Percentiles rank a stretch among this genome's conserved stretches.
These are phyloP conservation scores for Sugiyamaella smithiae DNA, from an alignment of 805 yeast species.

Conservation along the genomic window DNA sequence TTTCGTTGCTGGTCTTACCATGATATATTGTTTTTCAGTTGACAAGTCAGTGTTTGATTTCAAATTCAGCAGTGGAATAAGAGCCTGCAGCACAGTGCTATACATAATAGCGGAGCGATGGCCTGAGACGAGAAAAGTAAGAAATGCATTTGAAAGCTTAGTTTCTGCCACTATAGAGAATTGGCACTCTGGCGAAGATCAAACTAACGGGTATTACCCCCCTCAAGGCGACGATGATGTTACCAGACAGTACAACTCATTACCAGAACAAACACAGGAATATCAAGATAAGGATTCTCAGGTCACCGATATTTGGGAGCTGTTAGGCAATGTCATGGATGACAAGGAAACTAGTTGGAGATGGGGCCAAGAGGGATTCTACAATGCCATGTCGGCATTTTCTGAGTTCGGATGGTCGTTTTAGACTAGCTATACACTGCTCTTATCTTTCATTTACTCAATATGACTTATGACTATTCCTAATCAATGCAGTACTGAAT, in stretches of 20 bases:
- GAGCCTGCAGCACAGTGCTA: constrained; percentile 13
- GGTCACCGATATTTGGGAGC: constrained; percentile 6
- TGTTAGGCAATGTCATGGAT: constrained; percentile 1
- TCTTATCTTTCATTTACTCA: no score
- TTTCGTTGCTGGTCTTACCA: constrained; percentile 13
- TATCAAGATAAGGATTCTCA: background rate
- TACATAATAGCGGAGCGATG: constrained; percentile 10
- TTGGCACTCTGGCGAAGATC: background rate
- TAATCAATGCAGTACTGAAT: no score
- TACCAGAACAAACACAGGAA: background rate
- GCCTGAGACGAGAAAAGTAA: background rate
- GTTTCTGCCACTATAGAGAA: constrained; percentile 4
- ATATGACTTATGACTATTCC: no score
- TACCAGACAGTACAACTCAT: background rate
- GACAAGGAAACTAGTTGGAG: constrained; percentile 7
- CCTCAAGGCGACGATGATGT: background rate
- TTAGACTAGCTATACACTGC: background rate
- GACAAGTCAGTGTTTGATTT: constrained; percentile 8
- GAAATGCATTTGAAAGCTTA: constrained; percentile 13
- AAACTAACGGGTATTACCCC: background rate
- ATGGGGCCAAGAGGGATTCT: constrained; percentile 7
- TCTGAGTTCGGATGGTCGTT: constrained; percentile 6
- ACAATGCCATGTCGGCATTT: constrained; percentile 7
- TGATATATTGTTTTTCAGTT: constrained; percentile 7
- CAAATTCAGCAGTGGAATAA: constrained; percentile 5